Base-by-base conservation (phyloP, 1,284 basidiomycete species). In the Termitomyces sp. region DNA sequence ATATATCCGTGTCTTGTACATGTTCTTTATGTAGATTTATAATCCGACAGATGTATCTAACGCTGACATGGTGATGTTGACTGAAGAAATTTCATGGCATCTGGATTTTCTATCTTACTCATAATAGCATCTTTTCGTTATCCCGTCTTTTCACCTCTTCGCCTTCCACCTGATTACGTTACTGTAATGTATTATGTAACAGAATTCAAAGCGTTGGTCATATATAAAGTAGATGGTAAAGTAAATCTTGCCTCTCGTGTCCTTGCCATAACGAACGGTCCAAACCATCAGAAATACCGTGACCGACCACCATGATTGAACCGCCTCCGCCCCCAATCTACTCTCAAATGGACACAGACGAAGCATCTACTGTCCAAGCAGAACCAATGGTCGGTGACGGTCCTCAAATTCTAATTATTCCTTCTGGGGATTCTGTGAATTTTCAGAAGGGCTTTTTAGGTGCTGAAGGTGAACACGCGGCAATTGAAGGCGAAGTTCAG, bases 371-470 rank as follows among this genome's bases (percentile, higher is more conserved):
- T 28, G 15, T 41, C 9, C 59, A 56, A 33, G 48, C 55, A 50
- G 62, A 59, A 24, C 43, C 41, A 12, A 36, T 10, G 6, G 19
- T 50, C 31, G 50, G 45, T 36, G 51, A 31, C 50, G 67, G 68
- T 15, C 79, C 73, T 63, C 84, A 90, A 68, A 78, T 90, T 43
- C 75, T 88, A 58, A 83, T 90, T 58, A 73, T 83, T 40, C 88
- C 89, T 3, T 76, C 82, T 33, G 74, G 79, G 43, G 79, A 85
- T 65, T 76, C 81, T 17, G 72, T 86, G 52, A 81, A 82, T 65
- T 92, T 92, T 64, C 89, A 92, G 72, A 88, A 83, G 64, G 89
- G 89, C 10, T 90, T 79, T 66, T 74, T 91, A 8, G 89, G 89
- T 55, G 87, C 85, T 19, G 87, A 90, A 54, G 86, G 78, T 43